These are phyloP conservation scores for Sparassis latifolia DNA, from an alignment of 1,284 basidiomycete genomes.

Conservation along the genomic window DNA sequence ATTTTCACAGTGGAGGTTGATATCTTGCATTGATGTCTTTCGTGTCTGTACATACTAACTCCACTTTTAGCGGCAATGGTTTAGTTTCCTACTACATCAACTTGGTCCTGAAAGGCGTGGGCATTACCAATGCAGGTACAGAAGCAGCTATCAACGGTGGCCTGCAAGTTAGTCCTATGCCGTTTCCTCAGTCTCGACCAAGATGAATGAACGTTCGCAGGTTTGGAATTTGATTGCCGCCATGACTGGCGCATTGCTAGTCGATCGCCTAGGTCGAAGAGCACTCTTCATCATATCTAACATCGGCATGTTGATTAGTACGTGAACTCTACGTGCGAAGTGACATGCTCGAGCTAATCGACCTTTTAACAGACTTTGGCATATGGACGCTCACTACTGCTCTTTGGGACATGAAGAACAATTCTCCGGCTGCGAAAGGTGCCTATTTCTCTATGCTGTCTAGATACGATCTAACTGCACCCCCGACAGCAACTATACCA, in stretches of 20 bases:
- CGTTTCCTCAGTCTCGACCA: neutral
- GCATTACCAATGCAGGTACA: conserved; percentile 41
- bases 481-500: conserved; percentile 48
- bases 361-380: conserved; percentile 39
- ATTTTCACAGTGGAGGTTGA: conserved; percentile 67
- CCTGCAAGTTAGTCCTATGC: conserved; percentile 37
- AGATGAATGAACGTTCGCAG: neutral
- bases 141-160: conserved; percentile 59
- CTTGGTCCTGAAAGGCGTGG: conserved; percentile 54
- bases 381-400: conserved; percentile 56
- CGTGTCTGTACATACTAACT: neutral
- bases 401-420: conserved; percentile 43
- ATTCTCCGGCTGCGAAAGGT: conserved; percentile 49
- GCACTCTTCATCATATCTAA: conserved; percentile 58
- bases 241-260: conserved; percentile 46
- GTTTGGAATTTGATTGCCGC: conserved; percentile 42
- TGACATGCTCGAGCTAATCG: neutral
- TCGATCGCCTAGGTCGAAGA: conserved; percentile 56
- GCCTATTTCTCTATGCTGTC: conserved; percentile 2
- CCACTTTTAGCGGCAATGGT: conserved; percentile 48
- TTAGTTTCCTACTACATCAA: conserved; percentile 66
- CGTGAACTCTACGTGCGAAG: neutral
- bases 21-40: neutral
- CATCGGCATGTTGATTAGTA: conserved; percentile 58
- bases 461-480: neutral